Percentiles rank a stretch among this genome's conserved stretches.
Evolutionary conservation across 2,329 filamentous ascomycete species (phyloP).

Genomic region (Hymenoscyphus repandus): DNA sequence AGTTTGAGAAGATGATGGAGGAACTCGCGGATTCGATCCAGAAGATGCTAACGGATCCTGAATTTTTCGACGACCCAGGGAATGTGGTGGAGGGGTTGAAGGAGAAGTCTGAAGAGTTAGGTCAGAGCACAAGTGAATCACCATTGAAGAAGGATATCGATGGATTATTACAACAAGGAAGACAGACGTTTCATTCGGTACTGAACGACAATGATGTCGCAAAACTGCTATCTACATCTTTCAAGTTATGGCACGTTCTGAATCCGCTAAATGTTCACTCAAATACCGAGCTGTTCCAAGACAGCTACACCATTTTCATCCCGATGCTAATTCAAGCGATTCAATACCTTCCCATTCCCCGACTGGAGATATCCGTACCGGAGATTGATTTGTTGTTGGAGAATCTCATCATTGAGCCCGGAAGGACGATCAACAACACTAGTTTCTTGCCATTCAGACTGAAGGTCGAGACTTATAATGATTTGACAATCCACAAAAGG

Average conservation of each 20-base stretch:
- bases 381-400: constrained; percentile 82
- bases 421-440: constrained; percentile 73
- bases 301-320: constrained; percentile 74
- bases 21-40: constrained; percentile 72
- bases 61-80: constrained; percentile 71
- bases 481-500: constrained; percentile 78
- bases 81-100: constrained; percentile 47
- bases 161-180: constrained; percentile 61
- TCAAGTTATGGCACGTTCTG: constrained; percentile 64
- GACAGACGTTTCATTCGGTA: constrained; percentile 63
- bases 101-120: constrained; percentile 55
- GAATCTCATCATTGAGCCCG: constrained; percentile 86
- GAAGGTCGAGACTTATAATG: constrained; percentile 77
- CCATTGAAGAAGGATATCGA: constrained; percentile 69
- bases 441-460: constrained; percentile 87
- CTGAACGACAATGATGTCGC: constrained; percentile 67
- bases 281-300: constrained; percentile 68
- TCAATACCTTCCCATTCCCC: constrained; percentile 84
- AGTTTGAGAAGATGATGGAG: constrained; percentile 73
- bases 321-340: constrained; percentile 71
- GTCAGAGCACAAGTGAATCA: constrained; percentile 51
- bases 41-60: constrained; percentile 76
- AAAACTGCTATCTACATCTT: constrained; percentile 60
- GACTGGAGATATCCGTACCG: constrained; percentile 80
- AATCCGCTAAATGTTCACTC: constrained; percentile 59